Evolutionary conservation across 2,329 filamentous ascomycete genomes (phyloP).

Genomic region (Chrysosporium queenslandicum): DNA sequence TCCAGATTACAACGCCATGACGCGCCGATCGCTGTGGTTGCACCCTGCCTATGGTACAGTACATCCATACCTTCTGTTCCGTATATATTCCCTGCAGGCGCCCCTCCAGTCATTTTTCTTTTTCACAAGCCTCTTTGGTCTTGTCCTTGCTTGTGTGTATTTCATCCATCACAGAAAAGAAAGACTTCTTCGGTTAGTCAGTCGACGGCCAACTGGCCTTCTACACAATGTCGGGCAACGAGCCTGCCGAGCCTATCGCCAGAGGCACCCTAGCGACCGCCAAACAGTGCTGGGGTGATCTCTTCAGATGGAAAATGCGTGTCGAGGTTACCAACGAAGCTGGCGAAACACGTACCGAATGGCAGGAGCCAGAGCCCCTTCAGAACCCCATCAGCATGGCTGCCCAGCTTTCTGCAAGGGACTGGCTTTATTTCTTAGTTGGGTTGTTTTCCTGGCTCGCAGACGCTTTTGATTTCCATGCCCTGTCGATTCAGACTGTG

Average conservation of each 20-base stretch:
- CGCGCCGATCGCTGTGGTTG: not conserved
- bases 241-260: conserved; percentile 56
- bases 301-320: conserved; percentile 65
- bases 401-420: conserved; percentile 50
- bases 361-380: conserved; percentile 56
- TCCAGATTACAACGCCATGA: not conserved
- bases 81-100: not conserved
- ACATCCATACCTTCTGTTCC: not conserved
- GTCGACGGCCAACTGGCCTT: not conserved
- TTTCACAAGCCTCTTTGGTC: no score
- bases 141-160: not conserved
- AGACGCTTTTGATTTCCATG: conserved; percentile 54
- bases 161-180: not conserved
- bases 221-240: conserved; percentile 20
- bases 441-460: conserved; percentile 68
- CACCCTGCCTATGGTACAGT: not conserved
- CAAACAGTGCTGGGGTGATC: conserved; percentile 53
- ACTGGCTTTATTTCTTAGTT: conserved; percentile 68
- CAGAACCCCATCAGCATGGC: conserved; percentile 61
- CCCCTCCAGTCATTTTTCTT: not conserved
- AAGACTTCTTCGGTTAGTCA: not conserved
- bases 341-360: conserved; percentile 57
- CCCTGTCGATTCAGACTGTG: conserved; percentile 48
- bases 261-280: conserved; percentile 56
- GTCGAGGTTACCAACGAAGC: conserved; percentile 55